Evolutionary conservation across 192 early-diverging fungal genomes (phyloP).

Genomic region (Umbelopsis vinacea): DNA sequence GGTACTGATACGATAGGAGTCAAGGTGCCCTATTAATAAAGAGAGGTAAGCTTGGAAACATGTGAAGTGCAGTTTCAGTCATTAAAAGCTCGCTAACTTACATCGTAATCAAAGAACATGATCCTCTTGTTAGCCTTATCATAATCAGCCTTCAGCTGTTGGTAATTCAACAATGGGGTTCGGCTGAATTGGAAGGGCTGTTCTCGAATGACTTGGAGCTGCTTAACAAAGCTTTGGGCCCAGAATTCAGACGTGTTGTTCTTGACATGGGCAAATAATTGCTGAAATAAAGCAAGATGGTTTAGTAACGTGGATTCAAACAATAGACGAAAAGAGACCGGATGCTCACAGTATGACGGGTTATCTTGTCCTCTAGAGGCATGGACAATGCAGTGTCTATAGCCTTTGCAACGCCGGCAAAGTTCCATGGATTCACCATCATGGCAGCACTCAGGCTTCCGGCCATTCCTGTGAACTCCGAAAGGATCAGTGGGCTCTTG

Average conservation of each 20-base stretch:
- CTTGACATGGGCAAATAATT: slow-evolving; percentile 80
- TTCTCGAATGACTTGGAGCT: slow-evolving; percentile 56
- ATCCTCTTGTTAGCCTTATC: slow-evolving; percentile 70
- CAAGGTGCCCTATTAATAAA: slow-evolving; percentile 75
- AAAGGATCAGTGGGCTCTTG: slow-evolving; percentile 86
- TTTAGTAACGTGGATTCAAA: background rate
- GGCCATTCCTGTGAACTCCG: slow-evolving; percentile 96
- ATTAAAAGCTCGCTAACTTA: no score
- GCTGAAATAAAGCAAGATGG: slow-evolving; percentile 13
- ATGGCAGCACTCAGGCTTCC: slow-evolving; percentile 78
- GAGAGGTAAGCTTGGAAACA: no score
- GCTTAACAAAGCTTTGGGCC: slow-evolving; percentile 84
- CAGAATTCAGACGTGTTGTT: slow-evolving; percentile 89
- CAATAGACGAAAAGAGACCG: background rate
- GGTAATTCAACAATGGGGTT: slow-evolving; percentile 47
- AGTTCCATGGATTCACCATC: slow-evolving; percentile 92
- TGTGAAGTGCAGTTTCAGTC: background rate
- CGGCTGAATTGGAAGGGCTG: slow-evolving; percentile 45
- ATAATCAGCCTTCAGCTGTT: slow-evolving; percentile 67
- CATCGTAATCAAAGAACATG: slow-evolving; percentile 95
- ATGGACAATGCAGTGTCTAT: slow-evolving; percentile 75
- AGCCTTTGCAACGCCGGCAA: slow-evolving; percentile 74
- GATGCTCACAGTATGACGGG: slow-evolving; percentile 60
- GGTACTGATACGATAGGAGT: slow-evolving; percentile 93
- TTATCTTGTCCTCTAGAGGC: slow-evolving; percentile 63